Evolutionary conservation across 23 red algal species (phyloP).

Genomic region (Gracilaria vermiculophylla): DNA sequence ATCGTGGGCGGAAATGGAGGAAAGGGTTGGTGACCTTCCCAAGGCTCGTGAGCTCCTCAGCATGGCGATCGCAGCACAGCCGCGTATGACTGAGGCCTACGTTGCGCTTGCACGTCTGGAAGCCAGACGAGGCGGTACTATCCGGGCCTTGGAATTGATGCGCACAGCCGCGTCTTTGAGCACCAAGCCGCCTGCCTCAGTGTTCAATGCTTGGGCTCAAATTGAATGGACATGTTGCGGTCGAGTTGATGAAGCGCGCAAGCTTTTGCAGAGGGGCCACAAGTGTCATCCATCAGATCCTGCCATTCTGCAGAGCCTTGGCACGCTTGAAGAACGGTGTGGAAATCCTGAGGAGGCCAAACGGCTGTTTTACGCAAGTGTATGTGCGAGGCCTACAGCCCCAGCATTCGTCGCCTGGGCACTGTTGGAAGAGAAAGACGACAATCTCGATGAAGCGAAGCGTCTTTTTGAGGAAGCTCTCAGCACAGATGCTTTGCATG

Average conservation of each 20-base stretch:
- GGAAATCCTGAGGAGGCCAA: constrained; percentile 71
- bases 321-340: constrained; percentile 62
- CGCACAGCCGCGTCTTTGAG: constrained; percentile 49
- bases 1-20: constrained; percentile 90
- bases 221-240: constrained; percentile 72
- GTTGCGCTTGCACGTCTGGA: constrained; percentile 81
- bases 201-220: constrained; percentile 87
- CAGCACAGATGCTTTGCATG: constrained; percentile 72
- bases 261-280: constrained; percentile 62
- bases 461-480: constrained; percentile 81
- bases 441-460: constrained; percentile 59
- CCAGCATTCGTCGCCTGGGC: constrained; percentile 98
- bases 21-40: constrained; percentile 67
- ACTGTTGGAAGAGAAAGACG: constrained; percentile 73
- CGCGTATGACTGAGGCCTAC: constrained; percentile 44
- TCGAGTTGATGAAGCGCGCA: constrained; percentile 52
- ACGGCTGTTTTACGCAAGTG: constrained; percentile 56
- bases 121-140: constrained; percentile 47
- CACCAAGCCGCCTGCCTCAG: constrained; percentile 37
- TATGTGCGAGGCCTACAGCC: constrained; percentile 65
- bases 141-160: constrained; percentile 63
- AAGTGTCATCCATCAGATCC: constrained; percentile 51
- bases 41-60: constrained; percentile 71
- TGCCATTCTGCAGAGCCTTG: constrained; percentile 74
- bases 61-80: constrained; percentile 68